Base-by-base conservation (phyloP, 768 basidiomycete species). In the Mycena galopus region DNA sequence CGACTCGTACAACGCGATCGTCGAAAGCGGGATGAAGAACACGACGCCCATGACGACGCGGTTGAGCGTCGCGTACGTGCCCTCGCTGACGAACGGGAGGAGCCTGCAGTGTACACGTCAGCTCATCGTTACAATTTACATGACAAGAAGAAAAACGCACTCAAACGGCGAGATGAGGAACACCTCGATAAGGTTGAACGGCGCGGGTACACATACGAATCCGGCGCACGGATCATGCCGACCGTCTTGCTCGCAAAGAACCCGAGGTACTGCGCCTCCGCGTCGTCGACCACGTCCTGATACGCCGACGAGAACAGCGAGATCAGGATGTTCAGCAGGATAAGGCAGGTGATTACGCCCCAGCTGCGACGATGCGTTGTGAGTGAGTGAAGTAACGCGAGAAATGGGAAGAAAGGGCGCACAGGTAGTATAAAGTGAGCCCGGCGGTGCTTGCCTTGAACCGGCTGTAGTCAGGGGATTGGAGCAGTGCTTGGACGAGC, bases 241-340 rank as follows among this genome's bases (percentile, higher is more conserved):
- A 95, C 81, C 4, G 96, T 94, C 84, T 97, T 97, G 76, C 88
- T 86, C 2, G 97, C 95, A 80, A 96, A 98, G 84, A 96, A 97
- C 4, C 94, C 89, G 53, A 98, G 86, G 79, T 95, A 97, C 84
- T 98, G 92, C 25, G 96, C 96, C 78, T 94, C 93, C 1, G 96
- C 96, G 75, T 96, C 92, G 37, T 88, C 90, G 1, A 95, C 87
- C 10, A 96, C 95, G 76, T 96, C 96, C 14, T 92, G 90, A 77
- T 97, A 97, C 0, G 96, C 96, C 60, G 96, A 95, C 21, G 96
- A 92, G 80, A 98, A 98, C 76, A 98, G 84, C n/a, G 96, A 98
- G 76, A 98, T 96, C 78, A 98, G 87, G 78, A 98, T 91, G 79
- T 98, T 98, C 79, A 98, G 89, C 60, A 98, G 87, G 65, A 98